Evolutionary conservation across 176 grass and related monocot genomes (phyloP).

Genomic region (Leersia perrieri): DNA sequence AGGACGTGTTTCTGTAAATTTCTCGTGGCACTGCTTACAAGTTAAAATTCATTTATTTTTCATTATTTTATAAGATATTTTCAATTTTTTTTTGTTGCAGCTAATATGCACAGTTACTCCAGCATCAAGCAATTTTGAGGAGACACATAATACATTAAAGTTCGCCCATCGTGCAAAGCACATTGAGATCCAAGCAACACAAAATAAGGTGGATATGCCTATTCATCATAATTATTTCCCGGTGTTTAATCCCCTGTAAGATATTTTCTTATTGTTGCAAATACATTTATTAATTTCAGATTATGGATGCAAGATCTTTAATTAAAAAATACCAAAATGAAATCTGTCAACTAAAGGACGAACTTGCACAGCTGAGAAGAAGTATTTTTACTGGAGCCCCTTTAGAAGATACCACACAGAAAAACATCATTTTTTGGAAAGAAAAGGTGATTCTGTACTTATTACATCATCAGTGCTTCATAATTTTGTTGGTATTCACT

Average conservation of each 20-base stretch:
- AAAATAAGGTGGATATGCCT: slow-evolving; percentile 69
- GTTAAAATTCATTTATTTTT: background rate
- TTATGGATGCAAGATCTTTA: slow-evolving; percentile 88
- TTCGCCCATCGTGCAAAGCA: slow-evolving; percentile 80
- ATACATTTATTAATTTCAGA: slow-evolving; percentile 39
- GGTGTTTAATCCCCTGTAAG: background rate
- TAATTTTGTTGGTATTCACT: slow-evolving; percentile 10
- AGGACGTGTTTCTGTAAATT: slow-evolving; percentile 82
- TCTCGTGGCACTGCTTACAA: background rate
- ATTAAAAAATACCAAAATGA: slow-evolving; percentile 95
- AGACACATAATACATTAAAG: slow-evolving; percentile 88
- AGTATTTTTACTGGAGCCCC: slow-evolving; percentile 60
- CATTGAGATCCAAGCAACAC: slow-evolving; percentile 77
- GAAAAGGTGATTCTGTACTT: slow-evolving; percentile 50
- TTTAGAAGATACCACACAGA: slow-evolving; percentile 45
- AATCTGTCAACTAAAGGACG: slow-evolving; percentile 69
- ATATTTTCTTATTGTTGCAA: background rate
- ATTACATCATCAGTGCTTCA: background rate
- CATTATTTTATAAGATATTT: slow-evolving; percentile 20
- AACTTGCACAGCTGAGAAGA: slow-evolving; percentile 74
- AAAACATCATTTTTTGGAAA: slow-evolving; percentile 64
- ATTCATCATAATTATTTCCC: slow-evolving; percentile 10
- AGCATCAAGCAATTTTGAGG: slow-evolving; percentile 83
- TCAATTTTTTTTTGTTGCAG: slow-evolving; percentile 41
- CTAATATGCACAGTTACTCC: slow-evolving; percentile 85